Evolutionary conservation across 192 early-diverging fungal genomes (phyloP), one percentile per base, ranked within the genome.

Genomic region (Kickxella alabastrina): DNA sequence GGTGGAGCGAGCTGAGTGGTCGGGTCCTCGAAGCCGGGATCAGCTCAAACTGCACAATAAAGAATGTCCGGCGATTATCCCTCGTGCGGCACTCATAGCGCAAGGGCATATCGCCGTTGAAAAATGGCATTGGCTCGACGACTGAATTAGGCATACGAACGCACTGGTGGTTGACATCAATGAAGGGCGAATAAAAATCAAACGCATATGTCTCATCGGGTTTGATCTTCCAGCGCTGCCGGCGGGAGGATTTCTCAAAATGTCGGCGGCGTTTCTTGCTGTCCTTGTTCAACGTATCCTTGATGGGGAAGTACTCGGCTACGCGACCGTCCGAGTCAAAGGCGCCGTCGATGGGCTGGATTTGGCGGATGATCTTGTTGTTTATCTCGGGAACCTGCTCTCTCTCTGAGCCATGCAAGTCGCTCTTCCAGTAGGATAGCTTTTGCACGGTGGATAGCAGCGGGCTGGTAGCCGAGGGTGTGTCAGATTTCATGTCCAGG

Each of bases 121-220:
- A 75, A 34, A 54, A 75, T 3, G 72, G 72, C 72, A 75, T 75
- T 27, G 72, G 72, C 61, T 75, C 72, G 27, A 75, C 72, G 0
- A 75, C 61, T 13, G 72, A 50, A 27, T 75, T 75, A 32, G 72
- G 72, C 72, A 75, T 75, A 45, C 72, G 64, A 40, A 75, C 65
- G 65, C 72, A 75, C 57, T 75, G 72, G 72, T 75, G 64, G 57
- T 75, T 75, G 52, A 75, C 65, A 36, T 75, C 72, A 31, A 75
- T 62, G 43, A 75, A 75, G 10, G 72, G 72, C 52, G 72, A 75
- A 65, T 68, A 75, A 48, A 75, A 75, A 42, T 75, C 72, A 36
- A 62, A 59, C 6, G 72, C 72, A 24, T 75, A 75, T 43, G 59
- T 49, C 48, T 75, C 65, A n/a, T 37, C 49, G 43, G 65, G 44